Evolutionary conservation across 2,329 filamentous ascomycete genomes (phyloP), one percentile per base, ranked within the genome.

Genomic region (Diaporthe australafricana): DNA sequence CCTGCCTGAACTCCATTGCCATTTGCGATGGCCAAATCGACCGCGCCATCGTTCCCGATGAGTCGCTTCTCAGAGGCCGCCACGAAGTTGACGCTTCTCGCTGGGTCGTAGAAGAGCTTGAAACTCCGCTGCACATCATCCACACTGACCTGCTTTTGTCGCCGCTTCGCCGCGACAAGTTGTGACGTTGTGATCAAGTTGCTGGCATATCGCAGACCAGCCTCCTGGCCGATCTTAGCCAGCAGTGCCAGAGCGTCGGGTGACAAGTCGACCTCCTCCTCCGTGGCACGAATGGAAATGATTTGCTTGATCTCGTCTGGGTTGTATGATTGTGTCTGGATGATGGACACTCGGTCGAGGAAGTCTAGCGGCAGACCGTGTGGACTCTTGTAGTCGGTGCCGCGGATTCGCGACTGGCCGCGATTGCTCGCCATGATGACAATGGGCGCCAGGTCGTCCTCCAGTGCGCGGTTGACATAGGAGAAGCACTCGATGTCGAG

Each of bases 391-490:
- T 98, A 98, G 81, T 94, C 93, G 70, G 96, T 99, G 72, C 96
- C 96, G 40, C 96, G 91, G 79, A 99, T 98, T 76, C 93, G 92
- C 47, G 96, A 94, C 82, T 95, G 91, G 75, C 96, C 96, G 73
- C 96, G 90, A 86, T 99, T 99, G 87, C 94, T 97, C 69, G 96
- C 96, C 96, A 99, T 99, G 84, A 99, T 99, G 82, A 99, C 95
- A 75, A 99, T 95, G 48, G 96, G 96, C 1, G 96, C 95, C 40
- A 99, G 89, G 78, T 98, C 95, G 73, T 95, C 94, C 84, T 99
- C 96, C 55, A 99, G 88, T 0, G 96, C 96, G 67, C 96, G 93
- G 86, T 99, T 99, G 87, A 99, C 93, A 86, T 97, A 99, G 55
- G 95, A 97, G 87, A 98, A 99, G 86, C 96, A 98, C 83, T 99